Evolutionary conservation across 2,329 filamentous ascomycete species (phyloP).

Genomic region (Hymenoscyphus repandus): DNA sequence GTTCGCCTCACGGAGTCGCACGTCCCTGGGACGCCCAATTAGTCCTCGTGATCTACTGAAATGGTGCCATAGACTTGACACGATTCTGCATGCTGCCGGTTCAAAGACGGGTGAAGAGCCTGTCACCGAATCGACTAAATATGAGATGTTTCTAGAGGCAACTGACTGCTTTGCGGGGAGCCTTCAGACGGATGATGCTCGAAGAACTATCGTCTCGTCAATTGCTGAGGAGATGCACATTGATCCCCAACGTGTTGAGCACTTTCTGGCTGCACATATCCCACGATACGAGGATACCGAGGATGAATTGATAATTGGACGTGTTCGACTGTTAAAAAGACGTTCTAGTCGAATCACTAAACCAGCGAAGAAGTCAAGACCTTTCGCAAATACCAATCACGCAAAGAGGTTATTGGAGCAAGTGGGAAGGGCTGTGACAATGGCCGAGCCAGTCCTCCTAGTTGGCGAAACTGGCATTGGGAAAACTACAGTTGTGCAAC

Average conservation of each 20-base stretch:
- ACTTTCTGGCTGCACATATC: constrained; percentile 69
- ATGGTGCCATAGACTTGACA: constrained; percentile 75
- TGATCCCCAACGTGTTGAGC: constrained; percentile 72
- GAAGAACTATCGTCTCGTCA: constrained; percentile 54
- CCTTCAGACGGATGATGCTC: constrained; percentile 60
- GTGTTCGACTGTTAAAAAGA: constrained; percentile 53
- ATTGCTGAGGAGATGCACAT: constrained; percentile 87
- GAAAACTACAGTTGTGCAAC: constrained; percentile 94
- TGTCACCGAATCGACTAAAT: constrained; percentile 64
- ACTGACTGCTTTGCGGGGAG: constrained; percentile 88
- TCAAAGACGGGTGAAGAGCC: constrained; percentile 64
- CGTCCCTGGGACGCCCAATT: constrained; percentile 46
- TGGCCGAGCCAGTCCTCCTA: constrained; percentile 83
- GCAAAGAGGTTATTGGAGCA: constrained; percentile 83
- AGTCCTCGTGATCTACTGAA: constrained; percentile 81
- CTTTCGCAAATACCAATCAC: constrained; percentile 85
- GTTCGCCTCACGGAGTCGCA: constrained; percentile 43
- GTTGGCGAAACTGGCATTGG: constrained; percentile 99
- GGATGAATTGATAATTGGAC: constrained; percentile 56
- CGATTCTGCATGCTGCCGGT: constrained; percentile 55
- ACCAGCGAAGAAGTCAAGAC: constrained; percentile 49
- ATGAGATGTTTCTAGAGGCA: constrained; percentile 90
- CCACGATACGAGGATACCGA: constrained; percentile 62
- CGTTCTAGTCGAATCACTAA: constrained; percentile 41
- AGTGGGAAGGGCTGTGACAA: constrained; percentile 74